A percentile compares a stretch with the other conserved stretches of the same genome.
These are phyloP conservation scores for Acidiella bohemica DNA, from an alignment of 495 filamentous ascomycete species.

Conservation along the genomic window DNA sequence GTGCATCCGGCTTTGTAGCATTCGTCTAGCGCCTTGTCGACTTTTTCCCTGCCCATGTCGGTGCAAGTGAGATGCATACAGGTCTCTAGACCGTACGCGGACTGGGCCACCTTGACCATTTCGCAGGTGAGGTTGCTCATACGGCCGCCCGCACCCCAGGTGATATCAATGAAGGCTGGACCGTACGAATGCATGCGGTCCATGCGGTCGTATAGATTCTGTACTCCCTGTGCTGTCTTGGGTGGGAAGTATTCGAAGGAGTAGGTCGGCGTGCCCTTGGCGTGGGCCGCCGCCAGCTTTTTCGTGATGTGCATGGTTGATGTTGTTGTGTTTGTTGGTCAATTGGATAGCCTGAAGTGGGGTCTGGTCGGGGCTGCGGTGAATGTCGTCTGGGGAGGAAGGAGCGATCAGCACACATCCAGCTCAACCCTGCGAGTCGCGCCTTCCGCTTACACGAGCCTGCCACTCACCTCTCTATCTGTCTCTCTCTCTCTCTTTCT, in stretches of 20 bases:
- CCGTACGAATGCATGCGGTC: conserved; percentile 94
- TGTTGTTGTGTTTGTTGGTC: background rate
- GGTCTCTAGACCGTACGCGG: conserved; percentile 92
- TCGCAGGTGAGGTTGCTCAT: conserved; percentile 86
- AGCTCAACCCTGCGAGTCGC: background rate
- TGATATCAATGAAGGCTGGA: conserved; percentile 93
- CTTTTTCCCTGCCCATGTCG: conserved; percentile 84
- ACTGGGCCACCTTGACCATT: conserved; percentile 94
- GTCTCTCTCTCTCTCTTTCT: background rate
- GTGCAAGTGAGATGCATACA: conserved; percentile 99
- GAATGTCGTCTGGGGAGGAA: background rate
- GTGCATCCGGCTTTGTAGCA: conserved; percentile 94
- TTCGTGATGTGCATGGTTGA: conserved; percentile 72
- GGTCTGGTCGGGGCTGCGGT: too few species aligned
- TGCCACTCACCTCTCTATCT: too few species aligned
- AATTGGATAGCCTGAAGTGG: too few species aligned
- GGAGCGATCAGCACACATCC: background rate
- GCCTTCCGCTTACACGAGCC: too few species aligned
- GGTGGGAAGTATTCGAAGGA: conserved; percentile 99
- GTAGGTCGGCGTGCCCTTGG: conserved; percentile 65
- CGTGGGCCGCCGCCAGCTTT: conserved; percentile 74
- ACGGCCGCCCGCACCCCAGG: conserved; percentile 93
- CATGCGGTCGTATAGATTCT: conserved; percentile 98
- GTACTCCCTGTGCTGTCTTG: conserved; percentile 97
- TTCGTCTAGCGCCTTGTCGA: conserved; percentile 73